Conservation (phyloP, 345 rosid species). For the Mercurialis annua region DNA sequence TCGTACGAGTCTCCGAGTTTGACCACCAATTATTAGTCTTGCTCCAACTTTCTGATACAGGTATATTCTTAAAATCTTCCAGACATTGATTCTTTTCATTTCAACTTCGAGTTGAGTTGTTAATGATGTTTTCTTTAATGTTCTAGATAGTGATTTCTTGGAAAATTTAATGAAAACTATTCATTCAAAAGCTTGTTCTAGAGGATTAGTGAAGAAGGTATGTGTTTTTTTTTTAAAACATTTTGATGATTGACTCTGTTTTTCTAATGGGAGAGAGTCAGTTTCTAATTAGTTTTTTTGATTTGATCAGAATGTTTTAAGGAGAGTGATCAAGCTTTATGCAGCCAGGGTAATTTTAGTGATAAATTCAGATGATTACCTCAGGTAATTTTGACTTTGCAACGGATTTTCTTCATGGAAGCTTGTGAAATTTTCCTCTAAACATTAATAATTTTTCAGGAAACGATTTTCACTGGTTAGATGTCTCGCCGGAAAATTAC, state of each 20-base stretch:
- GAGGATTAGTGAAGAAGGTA: constrained; percentile 23
- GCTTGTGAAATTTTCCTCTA: background rate
- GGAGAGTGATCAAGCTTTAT: constrained; percentile 15
- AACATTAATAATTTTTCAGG: constrained; percentile 18
- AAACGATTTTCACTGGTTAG: constrained; percentile 14
- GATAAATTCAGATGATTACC: constrained; percentile 13
- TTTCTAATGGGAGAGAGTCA: background rate
- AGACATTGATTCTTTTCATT: background rate
- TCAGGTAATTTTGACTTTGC: constrained; percentile 25
- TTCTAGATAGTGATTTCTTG: background rate
- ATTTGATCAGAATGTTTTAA: constrained; percentile 17
- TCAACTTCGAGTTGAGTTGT: background rate
- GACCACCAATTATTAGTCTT: constrained; percentile 9
- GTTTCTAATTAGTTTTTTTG: constrained; percentile 1
- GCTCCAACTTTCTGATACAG: constrained; percentile 16
- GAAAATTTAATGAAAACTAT: constrained; percentile 3
- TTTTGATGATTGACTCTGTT: background rate
- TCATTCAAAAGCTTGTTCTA: background rate
- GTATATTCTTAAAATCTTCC: background rate
- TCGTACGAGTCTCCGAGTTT: background rate
- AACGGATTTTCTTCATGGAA: background rate
- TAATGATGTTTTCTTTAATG: background rate
- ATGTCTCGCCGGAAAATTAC: constrained; percentile 4
- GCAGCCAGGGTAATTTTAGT: constrained; percentile 12
- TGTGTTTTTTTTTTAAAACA: background rate